Conservation (phyloP, 176 grass and related monocot genomes). For the Metroxylon sagu region DNA sequence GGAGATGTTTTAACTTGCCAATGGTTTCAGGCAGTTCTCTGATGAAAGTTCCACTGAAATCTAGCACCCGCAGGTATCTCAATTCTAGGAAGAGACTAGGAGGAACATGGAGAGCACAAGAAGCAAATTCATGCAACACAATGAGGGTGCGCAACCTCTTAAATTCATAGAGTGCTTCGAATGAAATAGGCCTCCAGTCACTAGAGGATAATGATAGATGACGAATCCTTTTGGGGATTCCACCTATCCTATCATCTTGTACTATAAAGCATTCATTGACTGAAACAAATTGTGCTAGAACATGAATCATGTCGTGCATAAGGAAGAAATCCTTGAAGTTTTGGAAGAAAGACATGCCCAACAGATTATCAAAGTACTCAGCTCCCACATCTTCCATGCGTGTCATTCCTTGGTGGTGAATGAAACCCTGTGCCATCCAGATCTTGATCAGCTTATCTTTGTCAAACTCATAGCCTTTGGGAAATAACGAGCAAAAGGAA, state of each 20-base stretch:
- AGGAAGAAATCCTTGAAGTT: background rate
- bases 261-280: conserved; percentile 2
- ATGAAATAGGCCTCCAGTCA: background rate
- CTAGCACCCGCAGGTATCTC: conserved; percentile 4
- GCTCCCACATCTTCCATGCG: conserved; percentile 10
- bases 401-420: conserved; percentile 1
- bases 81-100: background rate
- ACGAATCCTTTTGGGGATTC: background rate
- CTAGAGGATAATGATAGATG: conserved; percentile 11
- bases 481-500: conserved; percentile 9
- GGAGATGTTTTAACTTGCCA: conserved; percentile 19
- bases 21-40: conserved; percentile 1
- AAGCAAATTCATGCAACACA: too few species aligned
- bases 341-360: conserved; percentile 30
- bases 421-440: conserved; percentile 22
- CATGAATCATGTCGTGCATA: conserved; percentile 33
- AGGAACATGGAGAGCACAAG: background rate
- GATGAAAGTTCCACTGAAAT: conserved; percentile 5
- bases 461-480: conserved; percentile 15
- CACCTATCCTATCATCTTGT: background rate
- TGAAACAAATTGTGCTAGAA: conserved; percentile 10
- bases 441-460: conserved; percentile 15
- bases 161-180: background rate
- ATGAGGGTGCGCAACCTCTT: too few species aligned
- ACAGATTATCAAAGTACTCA: conserved; percentile 19